Conservation (phyloP, 805 yeast species). For the Nadsonia fulvescens region DNA sequence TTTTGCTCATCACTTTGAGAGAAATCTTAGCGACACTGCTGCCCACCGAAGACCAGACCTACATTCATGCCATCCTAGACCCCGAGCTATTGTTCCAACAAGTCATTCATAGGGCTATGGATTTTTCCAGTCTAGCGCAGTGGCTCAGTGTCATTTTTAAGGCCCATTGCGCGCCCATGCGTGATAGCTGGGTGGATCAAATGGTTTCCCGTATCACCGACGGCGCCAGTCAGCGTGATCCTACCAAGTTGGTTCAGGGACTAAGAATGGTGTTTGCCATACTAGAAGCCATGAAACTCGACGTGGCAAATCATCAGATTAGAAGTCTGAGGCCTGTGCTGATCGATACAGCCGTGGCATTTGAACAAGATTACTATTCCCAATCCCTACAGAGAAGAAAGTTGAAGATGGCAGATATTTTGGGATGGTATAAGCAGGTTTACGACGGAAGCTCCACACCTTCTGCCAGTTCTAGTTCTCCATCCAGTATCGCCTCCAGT, state of each 20-base stretch:
- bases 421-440: conserved; percentile 43
- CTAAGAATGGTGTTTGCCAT: conserved; percentile 62
- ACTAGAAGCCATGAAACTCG: conserved; percentile 85
- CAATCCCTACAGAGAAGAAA: conserved; percentile 30
- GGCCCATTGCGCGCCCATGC: conserved; percentile 89
- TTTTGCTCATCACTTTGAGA: conserved; percentile 57
- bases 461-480: conserved; percentile 7
- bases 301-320: conserved; percentile 88
- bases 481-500: conserved; percentile 9
- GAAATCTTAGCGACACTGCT: conserved; percentile 58
- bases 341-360: conserved; percentile 71
- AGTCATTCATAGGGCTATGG: conserved; percentile 41
- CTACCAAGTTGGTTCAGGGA: conserved; percentile 44
- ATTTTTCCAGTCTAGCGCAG: conserved; percentile 47
- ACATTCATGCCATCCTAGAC: conserved; percentile 58
- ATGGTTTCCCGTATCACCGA: conserved; percentile 43
- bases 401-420: conserved; percentile 38
- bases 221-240: conserved; percentile 26
- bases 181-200: conserved; percentile 76
- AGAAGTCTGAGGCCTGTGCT: conserved; percentile 68
- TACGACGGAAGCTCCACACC: conserved; percentile 8
- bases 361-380: conserved; percentile 64
- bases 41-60: conserved; percentile 55
- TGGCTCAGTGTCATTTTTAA: conserved; percentile 70
- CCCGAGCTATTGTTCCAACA: conserved; percentile 63